Conservation (phyloP, 129 eudicot genomes). For the Flaveria robusta region DNA sequence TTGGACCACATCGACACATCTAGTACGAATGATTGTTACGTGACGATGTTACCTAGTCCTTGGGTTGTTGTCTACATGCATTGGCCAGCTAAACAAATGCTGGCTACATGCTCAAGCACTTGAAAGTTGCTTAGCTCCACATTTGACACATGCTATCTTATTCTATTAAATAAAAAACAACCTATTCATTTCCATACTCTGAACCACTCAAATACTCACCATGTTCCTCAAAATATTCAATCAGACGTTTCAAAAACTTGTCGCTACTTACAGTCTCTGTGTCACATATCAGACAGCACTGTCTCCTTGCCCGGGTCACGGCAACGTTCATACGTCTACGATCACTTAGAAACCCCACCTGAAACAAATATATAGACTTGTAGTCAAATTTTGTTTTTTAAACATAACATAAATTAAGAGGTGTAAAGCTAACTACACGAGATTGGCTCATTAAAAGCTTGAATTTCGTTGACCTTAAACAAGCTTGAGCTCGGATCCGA, state of each 20-base stretch:
- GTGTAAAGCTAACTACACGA: background rate
- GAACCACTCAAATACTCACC: constrained; percentile 97
- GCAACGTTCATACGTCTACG: constrained; percentile 99
- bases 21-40: background rate
- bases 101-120: constrained; percentile 10
- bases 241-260: constrained; percentile 75
- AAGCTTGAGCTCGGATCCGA: background rate
- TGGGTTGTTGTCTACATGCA: background rate
- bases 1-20: background rate
- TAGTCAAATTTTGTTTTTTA: background rate
- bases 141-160: background rate
- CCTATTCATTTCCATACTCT: constrained; percentile 58
- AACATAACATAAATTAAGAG: background rate
- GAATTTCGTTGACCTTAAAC: background rate
- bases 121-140: constrained; percentile 32
- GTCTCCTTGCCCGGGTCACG: constrained; percentile 98
- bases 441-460: background rate
- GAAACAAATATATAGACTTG: background rate
- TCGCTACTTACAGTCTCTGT: constrained; percentile 94
- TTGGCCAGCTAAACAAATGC: constrained; percentile 18
- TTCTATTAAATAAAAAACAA: background rate
- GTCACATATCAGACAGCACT: constrained; percentile 87
- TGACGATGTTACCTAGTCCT: background rate
- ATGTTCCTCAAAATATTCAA: constrained; percentile 93
- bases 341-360: constrained; percentile 98